Conservation (phyloP, 805 yeast species). For the Candida easanensis region DNA sequence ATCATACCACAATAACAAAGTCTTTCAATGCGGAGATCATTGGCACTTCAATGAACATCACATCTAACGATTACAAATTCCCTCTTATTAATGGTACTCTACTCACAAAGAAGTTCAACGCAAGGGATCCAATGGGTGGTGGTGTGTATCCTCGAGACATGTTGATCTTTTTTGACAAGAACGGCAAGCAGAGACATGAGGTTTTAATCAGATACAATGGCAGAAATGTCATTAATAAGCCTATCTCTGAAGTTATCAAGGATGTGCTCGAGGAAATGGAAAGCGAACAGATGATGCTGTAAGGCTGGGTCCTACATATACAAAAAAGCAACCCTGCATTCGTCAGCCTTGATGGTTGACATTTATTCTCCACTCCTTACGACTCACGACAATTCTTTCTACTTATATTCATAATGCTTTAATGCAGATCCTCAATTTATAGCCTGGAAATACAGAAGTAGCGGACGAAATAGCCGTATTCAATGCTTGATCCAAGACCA, state of each 20-base stretch:
- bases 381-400: too few species aligned
- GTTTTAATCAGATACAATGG: constrained; percentile 17
- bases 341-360: too few species aligned
- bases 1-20: constrained; percentile 1
- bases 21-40: constrained; percentile 15
- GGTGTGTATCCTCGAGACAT: constrained; percentile 28
- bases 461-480: too few species aligned
- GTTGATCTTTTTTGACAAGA: constrained; percentile 21
- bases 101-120: constrained; percentile 20
- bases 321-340: too few species aligned
- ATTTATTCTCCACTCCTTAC: too few species aligned
- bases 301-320: background rate
- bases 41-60: constrained; percentile 22
- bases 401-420: too few species aligned
- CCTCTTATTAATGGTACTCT: constrained; percentile 18
- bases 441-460: too few species aligned
- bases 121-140: constrained; percentile 29
- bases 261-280: constrained; percentile 21
- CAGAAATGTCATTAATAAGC: constrained; percentile 5
- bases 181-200: constrained; percentile 17
- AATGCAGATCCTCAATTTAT: too few species aligned
- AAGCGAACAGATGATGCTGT: background rate
- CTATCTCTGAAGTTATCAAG: constrained; percentile 17
- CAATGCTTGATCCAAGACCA: too few species aligned
- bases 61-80: constrained; percentile 15